These are phyloP conservation scores for Paramecium bursaria DNA, from an alignment of 73 alveolate genomes.

Conservation along the genomic window DNA sequence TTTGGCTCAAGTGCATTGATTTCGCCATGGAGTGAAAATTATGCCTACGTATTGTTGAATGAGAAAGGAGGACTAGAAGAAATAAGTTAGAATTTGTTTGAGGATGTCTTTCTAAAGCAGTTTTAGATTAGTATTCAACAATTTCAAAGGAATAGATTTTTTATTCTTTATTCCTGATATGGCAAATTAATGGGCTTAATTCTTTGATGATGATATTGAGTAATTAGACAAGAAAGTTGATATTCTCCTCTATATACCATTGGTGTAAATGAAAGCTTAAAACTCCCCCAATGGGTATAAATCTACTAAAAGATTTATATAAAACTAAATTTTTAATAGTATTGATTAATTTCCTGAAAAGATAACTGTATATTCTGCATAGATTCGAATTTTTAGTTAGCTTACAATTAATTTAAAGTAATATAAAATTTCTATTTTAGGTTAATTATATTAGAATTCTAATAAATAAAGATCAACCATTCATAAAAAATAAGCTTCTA, in stretches of 20 bases:
- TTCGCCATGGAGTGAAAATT: neutral
- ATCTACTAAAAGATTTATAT: neutral
- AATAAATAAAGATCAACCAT: neutral
- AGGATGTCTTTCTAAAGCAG: conserved; percentile 17
- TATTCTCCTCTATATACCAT: neutral
- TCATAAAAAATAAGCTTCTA: neutral
- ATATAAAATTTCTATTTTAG: neutral
- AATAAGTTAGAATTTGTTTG: conserved; percentile 7
- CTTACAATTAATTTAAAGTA: conserved; percentile 22
- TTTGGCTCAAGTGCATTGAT: conserved; percentile 55
- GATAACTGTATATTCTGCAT: neutral
- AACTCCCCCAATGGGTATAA: neutral
- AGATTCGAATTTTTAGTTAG: neutral
- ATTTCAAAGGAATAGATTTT: conserved; percentile 35
- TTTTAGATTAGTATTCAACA: neutral
- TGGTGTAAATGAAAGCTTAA: neutral
- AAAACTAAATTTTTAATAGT: neutral
- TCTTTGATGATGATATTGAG: conserved; percentile 26
- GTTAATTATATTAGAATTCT: conserved; percentile 34
- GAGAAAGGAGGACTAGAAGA: conserved; percentile 22
- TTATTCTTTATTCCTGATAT: conserved; percentile 27
- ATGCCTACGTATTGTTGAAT: conserved; percentile 27
- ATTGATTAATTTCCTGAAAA: neutral
- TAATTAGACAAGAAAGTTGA: neutral
- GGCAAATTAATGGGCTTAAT: conserved; percentile 1